These are phyloP conservation scores for Picea engelmannii DNA, from an alignment of 83 land plant genomes.

Conservation along the genomic window DNA sequence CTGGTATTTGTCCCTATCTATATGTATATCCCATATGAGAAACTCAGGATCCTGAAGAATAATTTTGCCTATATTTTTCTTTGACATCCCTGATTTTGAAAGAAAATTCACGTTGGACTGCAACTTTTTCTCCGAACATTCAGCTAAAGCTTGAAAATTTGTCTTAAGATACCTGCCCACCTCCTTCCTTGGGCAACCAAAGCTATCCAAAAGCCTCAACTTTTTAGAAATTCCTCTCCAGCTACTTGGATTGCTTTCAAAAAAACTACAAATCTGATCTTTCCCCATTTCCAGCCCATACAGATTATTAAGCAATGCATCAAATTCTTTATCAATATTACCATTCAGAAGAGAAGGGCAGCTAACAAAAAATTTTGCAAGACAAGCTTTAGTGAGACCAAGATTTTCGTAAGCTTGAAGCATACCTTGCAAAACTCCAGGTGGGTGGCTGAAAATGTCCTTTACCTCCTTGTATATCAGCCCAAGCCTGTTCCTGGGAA, in stretches of 20 bases:
- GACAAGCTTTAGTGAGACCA: conserved; percentile 23
- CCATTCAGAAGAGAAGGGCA: too few relatives aligned
- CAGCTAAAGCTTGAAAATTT: too few relatives aligned
- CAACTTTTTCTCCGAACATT: too few relatives aligned
- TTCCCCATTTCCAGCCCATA: too few relatives aligned
- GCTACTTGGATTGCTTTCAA: conserved; percentile 23
- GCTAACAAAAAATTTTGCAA: conserved; percentile 24
- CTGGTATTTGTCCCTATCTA: too few relatives aligned
- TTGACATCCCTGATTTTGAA: too few relatives aligned
- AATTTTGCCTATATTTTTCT: too few relatives aligned
- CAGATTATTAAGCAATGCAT: too few relatives aligned
- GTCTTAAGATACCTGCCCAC: neutral
- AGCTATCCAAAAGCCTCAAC: conserved; percentile 21
- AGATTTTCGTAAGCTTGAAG: conserved; percentile 35
- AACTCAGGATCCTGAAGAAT: too few relatives aligned
- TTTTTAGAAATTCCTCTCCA: conserved; percentile 34
- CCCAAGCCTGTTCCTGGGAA: conserved; percentile 46
- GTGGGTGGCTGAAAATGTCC: conserved; percentile 35
- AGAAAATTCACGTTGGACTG: too few relatives aligned
- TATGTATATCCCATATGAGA: too few relatives aligned
- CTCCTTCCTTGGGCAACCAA: conserved; percentile 33
- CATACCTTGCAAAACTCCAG: conserved; percentile 35
- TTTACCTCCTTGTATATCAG: conserved; percentile 40
- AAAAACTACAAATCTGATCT: conserved; percentile 23
- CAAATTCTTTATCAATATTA: too few relatives aligned